phyloP scores from a whole-genome alignment of 176 grass and related monocot genomes.

The Avena atlantica region DNA sequence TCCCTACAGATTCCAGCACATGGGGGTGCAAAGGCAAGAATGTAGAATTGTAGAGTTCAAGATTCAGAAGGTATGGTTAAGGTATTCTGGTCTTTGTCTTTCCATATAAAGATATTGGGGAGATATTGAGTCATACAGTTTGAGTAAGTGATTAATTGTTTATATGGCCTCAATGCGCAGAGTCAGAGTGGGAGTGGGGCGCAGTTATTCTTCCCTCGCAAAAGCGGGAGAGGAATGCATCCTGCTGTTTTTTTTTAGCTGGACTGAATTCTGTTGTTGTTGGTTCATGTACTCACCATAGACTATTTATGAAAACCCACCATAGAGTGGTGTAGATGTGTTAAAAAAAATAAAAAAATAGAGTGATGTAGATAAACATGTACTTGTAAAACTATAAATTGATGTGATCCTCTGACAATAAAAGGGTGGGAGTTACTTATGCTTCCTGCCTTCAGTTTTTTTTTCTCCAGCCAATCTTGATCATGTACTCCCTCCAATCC shows the following conservation, averaged over 20 bases:
- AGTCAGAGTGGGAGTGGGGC: not conserved
- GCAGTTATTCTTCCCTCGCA: not conserved
- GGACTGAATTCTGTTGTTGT: no score
- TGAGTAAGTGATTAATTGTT: not conserved
- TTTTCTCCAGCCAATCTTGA: not conserved
- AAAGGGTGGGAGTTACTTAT: not conserved
- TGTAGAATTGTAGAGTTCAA: constrained; percentile 10
- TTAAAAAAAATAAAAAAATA: not conserved
- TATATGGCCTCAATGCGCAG: not conserved
- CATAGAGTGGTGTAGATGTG: no score
- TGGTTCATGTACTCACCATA: not conserved
- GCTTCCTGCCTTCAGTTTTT: not conserved
- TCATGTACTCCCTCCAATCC: no score
- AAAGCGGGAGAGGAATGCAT: not conserved
- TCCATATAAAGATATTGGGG: not conserved
- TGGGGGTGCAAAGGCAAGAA: constrained; percentile 41
- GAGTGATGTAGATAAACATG: not conserved
- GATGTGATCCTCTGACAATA: not conserved
- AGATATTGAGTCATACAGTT: not conserved
- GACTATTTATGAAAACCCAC: not conserved
- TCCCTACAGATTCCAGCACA: constrained; percentile 63
- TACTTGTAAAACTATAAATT: not conserved
- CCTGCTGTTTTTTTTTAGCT: no score
- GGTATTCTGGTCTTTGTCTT: not conserved
- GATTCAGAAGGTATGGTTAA: constrained; percentile 25